Percentiles rank a stretch among this genome's conserved stretches.
phyloP scores from a whole-genome alignment of 768 basidiomycete genomes.

The Termitomyces sp. region DNA sequence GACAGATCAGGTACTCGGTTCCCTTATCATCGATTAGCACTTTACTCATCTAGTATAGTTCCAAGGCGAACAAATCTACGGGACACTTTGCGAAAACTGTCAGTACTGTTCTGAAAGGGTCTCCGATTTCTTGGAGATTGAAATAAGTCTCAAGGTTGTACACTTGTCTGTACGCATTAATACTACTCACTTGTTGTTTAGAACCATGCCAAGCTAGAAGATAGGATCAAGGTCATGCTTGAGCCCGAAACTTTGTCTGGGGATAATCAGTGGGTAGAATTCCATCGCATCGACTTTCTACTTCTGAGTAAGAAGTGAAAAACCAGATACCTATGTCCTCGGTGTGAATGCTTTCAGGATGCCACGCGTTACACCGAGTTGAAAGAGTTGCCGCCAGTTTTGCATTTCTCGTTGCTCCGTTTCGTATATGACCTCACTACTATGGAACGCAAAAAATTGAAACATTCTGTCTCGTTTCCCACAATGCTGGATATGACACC shows the following conservation, averaged over 20 bases:
- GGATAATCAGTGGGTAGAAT: conserved; percentile 66
- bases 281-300: not conserved
- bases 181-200: conserved; percentile 19
- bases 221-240: conserved; percentile 60
- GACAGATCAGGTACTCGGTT: conserved; percentile 52
- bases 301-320: not conserved
- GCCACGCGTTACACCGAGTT: conserved; percentile 76
- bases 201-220: conserved; percentile 70
- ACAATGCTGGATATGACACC: conserved; percentile 62
- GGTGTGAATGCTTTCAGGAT: conserved; percentile 66
- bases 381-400: conserved; percentile 70
- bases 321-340: conserved; percentile 71
- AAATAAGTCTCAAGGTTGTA: conserved; percentile 74
- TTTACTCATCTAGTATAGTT: conserved; percentile 48
- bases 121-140: conserved; percentile 81
- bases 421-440: conserved; percentile 81
- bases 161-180: not conserved
- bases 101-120: conserved; percentile 58
- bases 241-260: conserved; percentile 69
- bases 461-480: conserved; percentile 77
- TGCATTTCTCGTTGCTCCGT: conserved; percentile 90
- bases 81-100: conserved; percentile 73
- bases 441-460: conserved; percentile 83
- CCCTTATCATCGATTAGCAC: not conserved
- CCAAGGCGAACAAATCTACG: conserved; percentile 79